These are phyloP conservation scores for Ganoderma multipileum DNA, from an alignment of 1,284 basidiomycete genomes.

Conservation along the genomic window DNA sequence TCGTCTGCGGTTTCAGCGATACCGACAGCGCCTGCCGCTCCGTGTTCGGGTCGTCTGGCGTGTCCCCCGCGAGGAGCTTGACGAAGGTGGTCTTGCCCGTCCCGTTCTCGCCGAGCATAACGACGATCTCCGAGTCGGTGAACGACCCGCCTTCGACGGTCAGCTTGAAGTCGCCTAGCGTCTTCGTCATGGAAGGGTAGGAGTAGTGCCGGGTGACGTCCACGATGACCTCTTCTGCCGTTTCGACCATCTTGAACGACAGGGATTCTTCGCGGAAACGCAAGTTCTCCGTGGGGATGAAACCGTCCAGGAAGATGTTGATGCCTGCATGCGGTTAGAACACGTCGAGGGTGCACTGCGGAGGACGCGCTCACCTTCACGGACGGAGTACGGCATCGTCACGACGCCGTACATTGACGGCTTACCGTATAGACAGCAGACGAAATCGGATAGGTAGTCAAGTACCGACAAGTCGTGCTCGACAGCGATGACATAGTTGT, in stretches of 20 bases:
- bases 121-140: constrained; percentile 97
- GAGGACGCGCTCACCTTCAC: constrained; percentile 74
- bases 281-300: constrained; percentile 97
- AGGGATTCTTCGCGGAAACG: constrained; percentile 95
- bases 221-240: constrained; percentile 83
- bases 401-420: constrained; percentile 98
- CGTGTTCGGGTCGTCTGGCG: constrained; percentile 87
- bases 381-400: constrained; percentile 95
- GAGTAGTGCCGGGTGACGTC: constrained; percentile 88
- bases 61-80: constrained; percentile 88
- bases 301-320: constrained; percentile 98
- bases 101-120: constrained; percentile 97
- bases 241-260: constrained; percentile 96
- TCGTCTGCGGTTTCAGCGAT: constrained; percentile 95
- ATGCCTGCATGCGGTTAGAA: constrained; percentile 64
- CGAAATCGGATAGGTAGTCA: constrained; percentile 96
- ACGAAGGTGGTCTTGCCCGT: constrained; percentile 98
- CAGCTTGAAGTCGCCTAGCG: constrained; percentile 92
- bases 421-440: constrained; percentile 96
- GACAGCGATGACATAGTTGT: constrained; percentile 93
- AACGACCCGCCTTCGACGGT: constrained; percentile 88
- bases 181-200: constrained; percentile 96
- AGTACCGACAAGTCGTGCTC: constrained; percentile 98
- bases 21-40: constrained; percentile 84
- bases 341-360: neutral